Conservation (phyloP, 805 yeast genomes). For the Sugiyamaella floridensis region DNA sequence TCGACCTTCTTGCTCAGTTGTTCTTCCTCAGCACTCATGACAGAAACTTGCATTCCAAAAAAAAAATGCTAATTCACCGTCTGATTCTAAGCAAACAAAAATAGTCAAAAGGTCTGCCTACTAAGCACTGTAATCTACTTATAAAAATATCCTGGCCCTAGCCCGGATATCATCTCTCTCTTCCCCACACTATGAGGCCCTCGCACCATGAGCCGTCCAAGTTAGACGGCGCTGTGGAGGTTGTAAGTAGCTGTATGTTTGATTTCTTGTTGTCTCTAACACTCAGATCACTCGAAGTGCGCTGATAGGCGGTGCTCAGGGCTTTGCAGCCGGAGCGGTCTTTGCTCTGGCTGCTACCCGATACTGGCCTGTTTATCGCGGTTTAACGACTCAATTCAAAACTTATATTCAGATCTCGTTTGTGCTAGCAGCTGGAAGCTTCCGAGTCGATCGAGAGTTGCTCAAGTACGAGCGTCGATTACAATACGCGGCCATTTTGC, state of each 20-base stretch:
- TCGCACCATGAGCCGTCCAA: conserved; percentile 23
- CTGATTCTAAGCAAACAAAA: not conserved
- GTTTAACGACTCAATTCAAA: conserved; percentile 18
- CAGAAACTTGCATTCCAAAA: not conserved
- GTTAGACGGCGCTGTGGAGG: conserved; percentile 22
- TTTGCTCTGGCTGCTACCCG: conserved; percentile 13
- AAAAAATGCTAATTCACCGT: too few species aligned
- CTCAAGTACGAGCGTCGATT: conserved; percentile 17
- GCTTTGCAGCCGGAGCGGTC: conserved; percentile 17
- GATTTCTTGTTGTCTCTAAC: not conserved
- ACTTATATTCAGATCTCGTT: conserved; percentile 19
- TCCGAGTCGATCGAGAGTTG: conserved; percentile 15
- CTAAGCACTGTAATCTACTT: not conserved
- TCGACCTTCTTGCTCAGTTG: conserved; percentile 8
- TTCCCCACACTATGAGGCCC: conserved; percentile 14
- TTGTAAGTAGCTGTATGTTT: conserved; percentile 10
- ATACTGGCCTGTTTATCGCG: conserved; percentile 18
- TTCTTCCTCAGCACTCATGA: not conserved
- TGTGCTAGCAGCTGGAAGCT: conserved; percentile 14
- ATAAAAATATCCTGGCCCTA: not conserved
- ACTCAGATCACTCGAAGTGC: conserved; percentile 16
- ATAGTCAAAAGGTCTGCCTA: not conserved
- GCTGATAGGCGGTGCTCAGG: conserved; percentile 17
- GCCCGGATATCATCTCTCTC: not conserved
- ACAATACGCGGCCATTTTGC: conserved; percentile 11